phyloP scores from a whole-genome alignment of 2,329 filamentous ascomycete species.

The Ploettnerulaceae sp. region DNA sequence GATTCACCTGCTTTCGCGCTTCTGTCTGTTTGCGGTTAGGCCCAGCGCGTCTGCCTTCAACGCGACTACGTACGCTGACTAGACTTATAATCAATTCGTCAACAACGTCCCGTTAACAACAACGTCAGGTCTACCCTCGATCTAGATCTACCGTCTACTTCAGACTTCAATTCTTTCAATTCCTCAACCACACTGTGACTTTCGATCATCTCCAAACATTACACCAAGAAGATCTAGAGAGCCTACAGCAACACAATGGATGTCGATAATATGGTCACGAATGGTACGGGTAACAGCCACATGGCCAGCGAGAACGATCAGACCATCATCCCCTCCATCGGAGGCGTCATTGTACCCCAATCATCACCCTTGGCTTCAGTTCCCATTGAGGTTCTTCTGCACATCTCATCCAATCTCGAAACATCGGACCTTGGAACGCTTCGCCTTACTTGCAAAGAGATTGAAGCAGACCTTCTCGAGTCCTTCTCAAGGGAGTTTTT shows the following conservation, averaged over 20 bases:
- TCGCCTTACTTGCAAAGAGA: slow-evolving; percentile 49
- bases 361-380: slow-evolving; percentile 14
- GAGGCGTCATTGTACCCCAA: background rate
- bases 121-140: too few relatives aligned
- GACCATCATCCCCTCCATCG: background rate
- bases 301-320: background rate
- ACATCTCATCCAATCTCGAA: slow-evolving; percentile 47
- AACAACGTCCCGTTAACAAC: too few relatives aligned
- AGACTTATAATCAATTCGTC: too few relatives aligned
- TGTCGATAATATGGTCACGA: background rate
- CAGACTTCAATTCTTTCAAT: too few relatives aligned
- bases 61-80: too few relatives aligned
- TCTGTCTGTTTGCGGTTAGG: background rate
- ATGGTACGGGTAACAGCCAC: too few relatives aligned
- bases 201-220: too few relatives aligned
- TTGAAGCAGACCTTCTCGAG: slow-evolving; percentile 50
- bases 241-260: background rate
- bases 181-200: too few relatives aligned
- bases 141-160: too few relatives aligned
- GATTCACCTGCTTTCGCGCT: slow-evolving; percentile 2
- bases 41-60: too few relatives aligned
- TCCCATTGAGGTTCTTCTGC: slow-evolving; percentile 43
- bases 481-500: slow-evolving; percentile 61
- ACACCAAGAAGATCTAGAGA: too few relatives aligned
- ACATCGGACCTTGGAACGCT: slow-evolving; percentile 52